Evolutionary conservation across 768 basidiomycete species (phyloP).

Genomic region (Sutorius australiensis): DNA sequence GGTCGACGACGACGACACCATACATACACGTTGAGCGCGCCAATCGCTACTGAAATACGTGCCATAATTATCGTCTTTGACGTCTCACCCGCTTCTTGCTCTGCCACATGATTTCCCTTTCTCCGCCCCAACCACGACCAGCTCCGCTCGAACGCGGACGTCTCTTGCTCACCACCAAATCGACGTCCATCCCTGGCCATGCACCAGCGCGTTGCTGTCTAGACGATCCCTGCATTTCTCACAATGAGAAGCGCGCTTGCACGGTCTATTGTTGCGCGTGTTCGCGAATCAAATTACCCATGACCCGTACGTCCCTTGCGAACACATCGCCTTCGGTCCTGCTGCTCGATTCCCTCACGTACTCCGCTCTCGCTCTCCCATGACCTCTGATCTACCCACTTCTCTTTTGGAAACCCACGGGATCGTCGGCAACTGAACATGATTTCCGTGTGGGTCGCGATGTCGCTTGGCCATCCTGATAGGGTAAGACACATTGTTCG

Average conservation of each 20-base stretch:
- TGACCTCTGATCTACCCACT: not conserved
- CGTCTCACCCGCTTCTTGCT: constrained; percentile 12
- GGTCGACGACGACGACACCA: constrained; percentile 20
- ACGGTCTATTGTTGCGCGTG: not conserved
- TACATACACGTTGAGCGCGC: not conserved
- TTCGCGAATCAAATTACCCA: not conserved
- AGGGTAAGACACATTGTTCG: not conserved
- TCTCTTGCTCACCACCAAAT: not conserved
- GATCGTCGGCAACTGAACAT: not conserved
- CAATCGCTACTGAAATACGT: constrained; percentile 5
- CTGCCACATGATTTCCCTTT: constrained; percentile 27
- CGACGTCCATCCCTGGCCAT: not conserved
- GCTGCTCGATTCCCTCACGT: constrained; percentile 3
- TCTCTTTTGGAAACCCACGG: not conserved
- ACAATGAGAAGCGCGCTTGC: not conserved
- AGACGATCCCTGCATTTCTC: not conserved
- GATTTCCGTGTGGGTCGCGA: not conserved
- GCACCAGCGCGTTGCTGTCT: not conserved
- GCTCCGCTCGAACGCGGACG: constrained; percentile 34
- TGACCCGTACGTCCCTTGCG: not conserved
- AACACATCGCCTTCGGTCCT: not conserved
- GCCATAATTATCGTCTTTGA: constrained; percentile 26
- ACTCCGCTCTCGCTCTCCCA: not conserved
- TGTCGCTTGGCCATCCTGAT: not conserved
- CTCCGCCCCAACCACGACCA: constrained; percentile 33